Evolutionary conservation across 192 early-diverging fungal species (phyloP).

Genomic region (Linnemannia elongata): DNA sequence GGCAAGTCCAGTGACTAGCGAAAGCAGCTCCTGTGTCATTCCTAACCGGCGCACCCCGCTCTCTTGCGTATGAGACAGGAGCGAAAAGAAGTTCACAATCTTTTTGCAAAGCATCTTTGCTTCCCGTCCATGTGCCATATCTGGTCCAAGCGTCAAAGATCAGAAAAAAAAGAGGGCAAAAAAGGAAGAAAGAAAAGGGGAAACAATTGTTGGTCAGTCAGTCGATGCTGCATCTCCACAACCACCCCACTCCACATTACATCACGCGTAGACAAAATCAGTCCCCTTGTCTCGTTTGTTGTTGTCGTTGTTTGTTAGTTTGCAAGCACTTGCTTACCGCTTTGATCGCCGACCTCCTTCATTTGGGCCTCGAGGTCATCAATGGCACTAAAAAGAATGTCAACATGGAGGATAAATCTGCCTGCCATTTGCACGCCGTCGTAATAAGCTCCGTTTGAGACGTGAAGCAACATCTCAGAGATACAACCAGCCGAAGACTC

Average conservation of each 20-base stretch:
- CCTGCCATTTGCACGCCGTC: conserved; percentile 88
- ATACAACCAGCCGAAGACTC: conserved; percentile 97
- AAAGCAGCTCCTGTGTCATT: conserved; percentile 90
- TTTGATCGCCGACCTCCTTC: conserved; percentile 72
- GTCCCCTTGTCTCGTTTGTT: background rate
- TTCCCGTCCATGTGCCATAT: conserved; percentile 84
- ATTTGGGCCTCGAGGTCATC: conserved; percentile 88
- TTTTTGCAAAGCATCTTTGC: conserved; percentile 97
- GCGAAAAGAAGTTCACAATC: conserved; percentile 94
- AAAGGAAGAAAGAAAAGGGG: conserved; percentile 3
- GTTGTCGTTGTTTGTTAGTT: background rate
- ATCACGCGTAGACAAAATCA: background rate
- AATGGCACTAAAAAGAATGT: conserved; percentile 90
- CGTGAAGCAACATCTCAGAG: conserved; percentile 93
- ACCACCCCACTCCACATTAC: background rate
- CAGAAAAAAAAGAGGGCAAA: background rate
- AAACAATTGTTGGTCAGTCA: conserved; percentile 8
- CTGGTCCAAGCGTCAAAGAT: conserved; percentile 44
- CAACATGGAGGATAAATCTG: conserved; percentile 92
- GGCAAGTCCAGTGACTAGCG: conserved; percentile 90
- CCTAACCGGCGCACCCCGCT: conserved; percentile 65
- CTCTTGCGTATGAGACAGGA: conserved; percentile 83
- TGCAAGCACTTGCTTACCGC: conserved; percentile 33
- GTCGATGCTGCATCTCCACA: background rate
- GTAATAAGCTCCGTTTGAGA: conserved; percentile 86